phyloP scores from a whole-genome alignment of 768 basidiomycete genomes.

The Chalciporus chontae region DNA sequence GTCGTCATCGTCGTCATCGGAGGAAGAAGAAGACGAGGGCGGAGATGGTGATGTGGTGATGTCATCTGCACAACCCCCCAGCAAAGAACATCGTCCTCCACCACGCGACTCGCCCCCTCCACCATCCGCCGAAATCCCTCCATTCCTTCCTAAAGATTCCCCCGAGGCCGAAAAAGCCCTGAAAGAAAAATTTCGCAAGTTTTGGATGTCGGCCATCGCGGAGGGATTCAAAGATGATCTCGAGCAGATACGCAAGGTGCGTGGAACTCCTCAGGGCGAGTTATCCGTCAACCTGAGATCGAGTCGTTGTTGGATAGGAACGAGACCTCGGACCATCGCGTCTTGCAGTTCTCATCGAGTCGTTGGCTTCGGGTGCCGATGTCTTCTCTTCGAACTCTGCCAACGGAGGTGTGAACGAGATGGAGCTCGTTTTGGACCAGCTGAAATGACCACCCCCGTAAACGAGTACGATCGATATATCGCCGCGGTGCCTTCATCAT shows the following conservation, averaged over 20 bases:
- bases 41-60: background rate
- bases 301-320: conserved; percentile 37
- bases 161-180: conserved; percentile 48
- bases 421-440: conserved; percentile 65
- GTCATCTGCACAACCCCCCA: background rate
- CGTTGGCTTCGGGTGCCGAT: conserved; percentile 74
- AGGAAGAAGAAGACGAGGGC: conserved; percentile 7
- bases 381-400: conserved; percentile 51
- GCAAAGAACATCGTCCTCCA: background rate
- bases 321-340: conserved; percentile 66
- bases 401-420: conserved; percentile 51
- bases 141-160: conserved; percentile 49
- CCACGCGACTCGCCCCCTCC: conserved; percentile 28
- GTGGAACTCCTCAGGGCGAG: conserved; percentile 10
- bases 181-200: conserved; percentile 70
- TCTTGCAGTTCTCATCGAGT: conserved; percentile 75
- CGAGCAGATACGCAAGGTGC: conserved; percentile 78
- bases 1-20: conserved; percentile 17
- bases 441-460: conserved; percentile 8
- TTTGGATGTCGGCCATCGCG: conserved; percentile 83
- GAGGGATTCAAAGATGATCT: conserved; percentile 83
- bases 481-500: background rate
- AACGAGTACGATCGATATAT: background rate
- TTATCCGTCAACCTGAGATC: background rate
- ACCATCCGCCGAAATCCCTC: conserved; percentile 39